These are phyloP conservation scores for Saccharomycopsis capsularis DNA, from an alignment of 805 yeast species.

Conservation along the genomic window DNA sequence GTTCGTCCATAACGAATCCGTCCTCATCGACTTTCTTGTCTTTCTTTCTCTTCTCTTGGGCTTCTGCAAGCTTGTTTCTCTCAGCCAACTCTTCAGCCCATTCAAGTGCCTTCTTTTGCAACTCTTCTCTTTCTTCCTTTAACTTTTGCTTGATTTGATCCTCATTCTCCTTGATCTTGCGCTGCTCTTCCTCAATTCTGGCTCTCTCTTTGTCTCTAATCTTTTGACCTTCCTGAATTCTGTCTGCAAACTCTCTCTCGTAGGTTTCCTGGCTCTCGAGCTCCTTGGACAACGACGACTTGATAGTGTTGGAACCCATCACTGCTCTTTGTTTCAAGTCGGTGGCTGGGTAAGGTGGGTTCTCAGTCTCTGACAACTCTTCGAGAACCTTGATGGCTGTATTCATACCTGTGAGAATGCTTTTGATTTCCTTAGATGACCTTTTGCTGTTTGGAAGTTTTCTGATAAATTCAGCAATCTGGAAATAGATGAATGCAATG, in stretches of 20 bases:
- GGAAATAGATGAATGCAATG: slow-evolving; percentile 76
- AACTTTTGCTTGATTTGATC: slow-evolving; percentile 40
- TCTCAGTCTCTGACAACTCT: slow-evolving; percentile 48
- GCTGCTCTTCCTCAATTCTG: slow-evolving; percentile 39
- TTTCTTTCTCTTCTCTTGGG: slow-evolving; percentile 28
- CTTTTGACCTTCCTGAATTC: slow-evolving; percentile 68
- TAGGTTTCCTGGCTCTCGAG: slow-evolving; percentile 65
- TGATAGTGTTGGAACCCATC: slow-evolving; percentile 71
- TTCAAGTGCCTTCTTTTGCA: slow-evolving; percentile 52
- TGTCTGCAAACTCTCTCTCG: slow-evolving; percentile 49
- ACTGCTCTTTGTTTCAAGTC: slow-evolving; percentile 83
- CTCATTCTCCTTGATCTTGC: slow-evolving; percentile 44
- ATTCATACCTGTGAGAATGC: slow-evolving; percentile 48
- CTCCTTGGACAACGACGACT: slow-evolving; percentile 62
- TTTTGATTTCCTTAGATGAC: slow-evolving; percentile 51
- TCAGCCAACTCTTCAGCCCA: slow-evolving; percentile 51
- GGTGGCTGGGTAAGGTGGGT: slow-evolving; percentile 71
- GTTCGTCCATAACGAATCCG: slow-evolving; percentile 31
- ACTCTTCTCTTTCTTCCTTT: slow-evolving; percentile 34
- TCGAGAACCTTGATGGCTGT: slow-evolving; percentile 55
- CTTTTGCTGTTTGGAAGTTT: slow-evolving; percentile 56
- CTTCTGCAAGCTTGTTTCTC: slow-evolving; percentile 33
- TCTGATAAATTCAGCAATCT: slow-evolving; percentile 75
- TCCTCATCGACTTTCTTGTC: slow-evolving; percentile 25
- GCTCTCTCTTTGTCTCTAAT: slow-evolving; percentile 52